These are phyloP conservation scores for Russula brevipes DNA, from an alignment of 768 basidiomycete species.

Conservation along the genomic window DNA sequence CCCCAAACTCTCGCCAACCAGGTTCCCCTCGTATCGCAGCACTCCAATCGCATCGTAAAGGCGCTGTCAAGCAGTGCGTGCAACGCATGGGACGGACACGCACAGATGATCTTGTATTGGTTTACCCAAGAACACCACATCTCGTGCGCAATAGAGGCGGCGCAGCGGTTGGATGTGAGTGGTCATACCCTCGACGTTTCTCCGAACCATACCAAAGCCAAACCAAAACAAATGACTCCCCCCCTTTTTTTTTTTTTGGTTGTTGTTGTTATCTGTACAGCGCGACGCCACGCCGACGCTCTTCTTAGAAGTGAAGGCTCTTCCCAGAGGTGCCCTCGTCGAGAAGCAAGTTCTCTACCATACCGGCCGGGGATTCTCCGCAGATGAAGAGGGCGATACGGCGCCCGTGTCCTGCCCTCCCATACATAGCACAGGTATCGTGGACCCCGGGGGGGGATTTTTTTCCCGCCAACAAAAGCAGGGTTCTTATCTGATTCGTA, in stretches of 20 bases:
- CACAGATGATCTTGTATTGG: slow-evolving; percentile 71
- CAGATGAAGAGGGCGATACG: slow-evolving; percentile 47
- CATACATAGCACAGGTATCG: slow-evolving; percentile 39
- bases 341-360: slow-evolving; percentile 76
- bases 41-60: slow-evolving; percentile 61
- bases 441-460: no score
- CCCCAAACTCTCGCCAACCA: slow-evolving; percentile 56
- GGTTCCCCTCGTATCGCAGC: slow-evolving; percentile 72
- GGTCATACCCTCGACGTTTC: no score
- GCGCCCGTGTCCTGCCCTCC: slow-evolving; percentile 36
- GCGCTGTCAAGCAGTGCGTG: slow-evolving; percentile 53
- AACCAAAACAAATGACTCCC: neutral
- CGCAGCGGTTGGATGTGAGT: slow-evolving; percentile 26
- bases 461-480: neutral
- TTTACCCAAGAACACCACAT: slow-evolving; percentile 42
- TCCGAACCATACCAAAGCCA: neutral
- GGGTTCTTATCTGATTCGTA: slow-evolving; percentile 5
- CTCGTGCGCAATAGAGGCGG: slow-evolving; percentile 38
- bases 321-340: slow-evolving; percentile 67
- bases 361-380: slow-evolving; percentile 49
- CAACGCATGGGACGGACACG: slow-evolving; percentile 56
- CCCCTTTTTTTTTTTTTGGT: no score
- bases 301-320: slow-evolving; percentile 54
- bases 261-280: slow-evolving; percentile 13
- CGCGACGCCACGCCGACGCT: slow-evolving; percentile 39